Evolutionary conservation across 75 land plant species (phyloP).

Genomic region (Larix kaempferi): DNA sequence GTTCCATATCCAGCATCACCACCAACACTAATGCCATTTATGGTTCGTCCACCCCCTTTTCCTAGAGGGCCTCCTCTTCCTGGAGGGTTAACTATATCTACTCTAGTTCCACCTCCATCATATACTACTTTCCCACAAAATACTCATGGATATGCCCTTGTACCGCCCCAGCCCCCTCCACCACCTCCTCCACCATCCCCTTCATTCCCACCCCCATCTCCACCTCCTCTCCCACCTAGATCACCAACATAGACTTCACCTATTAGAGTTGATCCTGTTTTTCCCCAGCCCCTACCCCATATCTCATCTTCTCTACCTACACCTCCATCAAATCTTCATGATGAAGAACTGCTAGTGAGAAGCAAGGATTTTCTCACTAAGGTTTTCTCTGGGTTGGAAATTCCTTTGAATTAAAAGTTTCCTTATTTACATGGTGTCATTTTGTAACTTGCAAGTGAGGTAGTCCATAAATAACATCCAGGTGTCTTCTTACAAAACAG

Average conservation of each 20-base stretch:
- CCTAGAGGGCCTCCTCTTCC: slow-evolving; percentile 6
- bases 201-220: slow-evolving; percentile 30
- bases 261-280: neutral
- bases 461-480: no score
- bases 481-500: no score
- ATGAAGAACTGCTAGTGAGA: no score
- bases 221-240: slow-evolving; percentile 11
- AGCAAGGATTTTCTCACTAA: no score
- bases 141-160: slow-evolving; percentile 19
- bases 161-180: slow-evolving; percentile 20
- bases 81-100: slow-evolving; percentile 7
- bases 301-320: neutral
- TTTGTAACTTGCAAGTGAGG: no score
- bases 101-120: slow-evolving; percentile 27
- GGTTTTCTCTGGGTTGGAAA: no score
- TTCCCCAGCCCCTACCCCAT: neutral
- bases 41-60: slow-evolving; percentile 9
- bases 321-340: slow-evolving; percentile 20
- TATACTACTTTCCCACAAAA: slow-evolving; percentile 12
- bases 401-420: no score
- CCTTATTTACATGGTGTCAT: no score
- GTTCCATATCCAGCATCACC: slow-evolving; percentile 16
- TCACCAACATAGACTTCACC: neutral
- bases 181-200: slow-evolving; percentile 1
- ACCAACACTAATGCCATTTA: slow-evolving; percentile 19